Base-by-base conservation (phyloP, 108 stramenopile genomes). In the Thalassiosira profunda region DNA sequence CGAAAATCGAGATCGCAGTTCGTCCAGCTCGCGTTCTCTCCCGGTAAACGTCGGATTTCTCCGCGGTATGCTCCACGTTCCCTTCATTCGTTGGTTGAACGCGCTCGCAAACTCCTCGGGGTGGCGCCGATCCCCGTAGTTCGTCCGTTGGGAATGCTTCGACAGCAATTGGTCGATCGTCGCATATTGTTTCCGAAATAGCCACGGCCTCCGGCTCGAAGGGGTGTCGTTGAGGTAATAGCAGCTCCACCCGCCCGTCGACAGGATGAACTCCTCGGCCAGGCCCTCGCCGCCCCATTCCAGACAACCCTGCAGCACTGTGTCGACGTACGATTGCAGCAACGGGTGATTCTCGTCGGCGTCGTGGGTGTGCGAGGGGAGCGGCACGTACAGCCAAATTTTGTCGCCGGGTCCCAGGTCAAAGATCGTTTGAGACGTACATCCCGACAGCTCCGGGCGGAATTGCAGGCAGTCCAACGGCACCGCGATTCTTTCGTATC, bases 181-280 rank as follows among this genome's bases (percentile, higher is more conserved):
- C 26, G 67, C 69, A 67, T 88, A 88, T 24, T 88, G 70, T 42
- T 84, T 88, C 0, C 87, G 82, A 56, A 74, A 86, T 5, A 88
- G 47, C 87, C 87, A 88, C 18, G 87, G 87, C 21, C 87, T 63
- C 6, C 87, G 74, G 2, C 63, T 67, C 2, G 80, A 82, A 0
- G 87, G 87, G 1, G 87, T 88, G 40, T 88, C 87, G 60, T 88
- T 88, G 54, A 88, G 29, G 75, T 84, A 88, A 31, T 79, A 86
- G 2, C 70, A 12, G 34, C 75, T 73, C 87, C 87, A 88, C 38
- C 84, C 76, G 6, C 68, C 82, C 1, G 87, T 88, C 4, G 76
- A 84, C 5, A 61, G 20, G 2, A 88, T 52, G 46, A 88, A 88
- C 45, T 72, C 15, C 33, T 80, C 75, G n/a, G 83, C 87, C 84